Percentiles rank a stretch among this genome's conserved stretches.
These are phyloP conservation scores for Ogataea corticis DNA, from an alignment of 805 yeast genomes.

Conservation along the genomic window DNA sequence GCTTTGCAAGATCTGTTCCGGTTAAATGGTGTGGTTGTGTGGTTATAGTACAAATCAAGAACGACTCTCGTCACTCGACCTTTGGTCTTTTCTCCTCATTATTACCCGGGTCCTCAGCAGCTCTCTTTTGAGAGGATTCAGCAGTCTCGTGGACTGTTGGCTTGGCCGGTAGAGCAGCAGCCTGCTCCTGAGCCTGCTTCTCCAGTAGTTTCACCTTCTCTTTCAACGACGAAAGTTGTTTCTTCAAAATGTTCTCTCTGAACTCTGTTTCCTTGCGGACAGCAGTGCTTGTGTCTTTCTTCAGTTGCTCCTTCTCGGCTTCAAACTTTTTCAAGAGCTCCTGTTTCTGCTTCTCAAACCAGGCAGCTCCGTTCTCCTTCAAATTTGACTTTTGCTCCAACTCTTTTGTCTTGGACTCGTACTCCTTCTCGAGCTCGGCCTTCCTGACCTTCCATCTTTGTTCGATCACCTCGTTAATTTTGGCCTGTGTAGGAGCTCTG, in stretches of 20 bases:
- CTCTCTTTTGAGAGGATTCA: constrained; percentile 16
- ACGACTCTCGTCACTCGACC: constrained; percentile 11
- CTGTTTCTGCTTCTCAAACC: constrained; percentile 19
- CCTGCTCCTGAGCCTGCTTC: constrained; percentile 1
- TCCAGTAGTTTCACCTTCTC: constrained; percentile 33
- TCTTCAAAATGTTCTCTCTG: constrained; percentile 54
- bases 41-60: background rate
- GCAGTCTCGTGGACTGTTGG: constrained; percentile 2
- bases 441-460: constrained; percentile 35
- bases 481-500: constrained; percentile 41
- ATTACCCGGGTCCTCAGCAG: constrained; percentile 16
- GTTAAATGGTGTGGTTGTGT: no score
- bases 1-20: no score
- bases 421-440: constrained; percentile 37
- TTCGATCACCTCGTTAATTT: constrained; percentile 37
- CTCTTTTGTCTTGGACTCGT: constrained; percentile 24
- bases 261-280: constrained; percentile 60
- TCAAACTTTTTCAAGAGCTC: constrained; percentile 25
- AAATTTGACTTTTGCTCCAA: constrained; percentile 17
- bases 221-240: constrained; percentile 54
- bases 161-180: constrained; percentile 3
- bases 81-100: constrained; percentile 25
- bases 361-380: constrained; percentile 6
- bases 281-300: constrained; percentile 47
- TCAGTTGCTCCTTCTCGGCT: constrained; percentile 37